Evolutionary conservation across 768 basidiomycete species (phyloP).

Genomic region (Russula ochroleuca): DNA sequence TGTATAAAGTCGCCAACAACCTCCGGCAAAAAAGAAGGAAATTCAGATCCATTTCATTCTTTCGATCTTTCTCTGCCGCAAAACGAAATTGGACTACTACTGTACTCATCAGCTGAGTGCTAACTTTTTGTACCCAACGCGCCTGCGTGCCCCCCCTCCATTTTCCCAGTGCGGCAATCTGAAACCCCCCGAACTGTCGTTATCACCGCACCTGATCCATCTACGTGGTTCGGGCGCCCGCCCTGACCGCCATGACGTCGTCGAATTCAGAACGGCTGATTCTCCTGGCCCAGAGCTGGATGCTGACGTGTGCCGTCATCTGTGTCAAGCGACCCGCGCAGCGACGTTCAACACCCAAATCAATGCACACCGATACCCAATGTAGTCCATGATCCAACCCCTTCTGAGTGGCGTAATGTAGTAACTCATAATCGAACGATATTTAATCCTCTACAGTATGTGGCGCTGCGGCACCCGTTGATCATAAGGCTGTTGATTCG

Average conservation of each 20-base stretch:
- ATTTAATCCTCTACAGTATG: neutral
- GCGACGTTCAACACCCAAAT: neutral
- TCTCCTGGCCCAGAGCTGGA: neutral
- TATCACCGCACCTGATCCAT: neutral
- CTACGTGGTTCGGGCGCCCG: neutral
- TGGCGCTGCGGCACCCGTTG: neutral
- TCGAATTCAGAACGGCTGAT: neutral
- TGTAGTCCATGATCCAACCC: neutral
- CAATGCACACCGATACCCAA: neutral
- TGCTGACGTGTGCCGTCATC: constrained; percentile 5
- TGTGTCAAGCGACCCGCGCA: neutral
- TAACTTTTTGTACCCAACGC: neutral
- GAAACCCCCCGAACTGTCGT: neutral
- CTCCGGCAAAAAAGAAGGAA: neutral
- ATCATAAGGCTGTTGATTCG: neutral
- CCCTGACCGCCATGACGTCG: constrained; percentile 17
- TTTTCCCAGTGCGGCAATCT: constrained; percentile 5
- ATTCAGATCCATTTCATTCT: constrained; percentile 1
- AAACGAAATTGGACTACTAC: neutral
- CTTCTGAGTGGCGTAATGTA: neutral
- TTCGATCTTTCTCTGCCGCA: neutral
- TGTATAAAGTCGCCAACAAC: neutral
- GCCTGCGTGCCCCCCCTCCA: neutral
- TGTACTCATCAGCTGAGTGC: neutral
- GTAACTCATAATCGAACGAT: neutral